A percentile compares a stretch with the other conserved stretches of the same genome.
Conservation (phyloP, 2,329 filamentous ascomycete species). For the Nothomitra cinnamomea region DNA sequence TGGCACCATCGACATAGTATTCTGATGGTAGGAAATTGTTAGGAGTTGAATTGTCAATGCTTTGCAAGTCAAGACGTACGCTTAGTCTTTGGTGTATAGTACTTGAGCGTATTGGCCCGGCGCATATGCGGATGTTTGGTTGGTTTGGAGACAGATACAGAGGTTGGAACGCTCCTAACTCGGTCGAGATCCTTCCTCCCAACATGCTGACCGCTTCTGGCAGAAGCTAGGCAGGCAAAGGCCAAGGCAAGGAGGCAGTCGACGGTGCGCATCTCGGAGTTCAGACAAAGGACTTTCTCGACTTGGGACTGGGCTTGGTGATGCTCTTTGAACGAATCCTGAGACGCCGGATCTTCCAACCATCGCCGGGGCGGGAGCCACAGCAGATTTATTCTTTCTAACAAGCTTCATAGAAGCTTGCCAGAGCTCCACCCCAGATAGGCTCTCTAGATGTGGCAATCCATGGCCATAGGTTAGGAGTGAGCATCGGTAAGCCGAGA, state of each 20-base stretch:
- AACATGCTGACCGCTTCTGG: background rate
- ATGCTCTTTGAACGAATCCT: background rate
- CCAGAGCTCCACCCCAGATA: no score
- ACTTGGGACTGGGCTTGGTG: background rate
- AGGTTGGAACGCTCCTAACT: background rate
- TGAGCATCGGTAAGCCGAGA: no score
- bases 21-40: background rate
- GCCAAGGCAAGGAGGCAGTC: background rate
- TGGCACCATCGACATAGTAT: slow-evolving; percentile 37
- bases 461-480: no score
- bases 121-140: background rate
- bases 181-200: background rate
- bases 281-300: background rate
- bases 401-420: no score
- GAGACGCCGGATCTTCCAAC: background rate
- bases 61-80: slow-evolving; percentile 10
- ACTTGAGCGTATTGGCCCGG: slow-evolving; percentile 5
- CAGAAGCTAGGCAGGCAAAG: background rate
- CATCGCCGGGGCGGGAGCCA: no score
- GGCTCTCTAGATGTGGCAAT: no score
- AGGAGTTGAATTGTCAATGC: slow-evolving; percentile 6
- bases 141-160: background rate
- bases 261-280: background rate
- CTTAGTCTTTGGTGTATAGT: slow-evolving; percentile 14
- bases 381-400: no score